These are phyloP conservation scores for Marasmius sp. DNA, from an alignment of 1,284 basidiomycete species.

Conservation along the genomic window DNA sequence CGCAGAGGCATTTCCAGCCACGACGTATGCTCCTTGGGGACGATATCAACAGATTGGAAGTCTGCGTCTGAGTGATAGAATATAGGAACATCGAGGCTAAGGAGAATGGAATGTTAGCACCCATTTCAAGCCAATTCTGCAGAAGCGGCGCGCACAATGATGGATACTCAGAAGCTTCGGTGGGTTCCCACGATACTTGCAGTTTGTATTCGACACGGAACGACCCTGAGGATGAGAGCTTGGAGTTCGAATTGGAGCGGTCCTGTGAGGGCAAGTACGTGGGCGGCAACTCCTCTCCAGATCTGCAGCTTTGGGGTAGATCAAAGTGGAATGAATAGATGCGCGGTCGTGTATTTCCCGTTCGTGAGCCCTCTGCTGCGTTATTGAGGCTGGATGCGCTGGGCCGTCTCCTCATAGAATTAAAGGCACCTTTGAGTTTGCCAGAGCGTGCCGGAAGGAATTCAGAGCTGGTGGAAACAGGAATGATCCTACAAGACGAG, in stretches of 20 bases:
- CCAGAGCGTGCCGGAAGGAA: conserved; percentile 20
- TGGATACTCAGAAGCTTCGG: conserved; percentile 39
- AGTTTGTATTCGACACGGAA: conserved; percentile 56
- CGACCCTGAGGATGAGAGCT: conserved; percentile 21
- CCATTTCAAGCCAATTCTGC: not conserved
- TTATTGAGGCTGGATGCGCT: conserved; percentile 39
- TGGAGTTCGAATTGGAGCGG: conserved; percentile 13
- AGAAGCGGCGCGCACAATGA: conserved; percentile 44
- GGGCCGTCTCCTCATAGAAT: conserved; percentile 29
- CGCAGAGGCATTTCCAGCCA: conserved; percentile 70
- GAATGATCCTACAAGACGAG: conserved; percentile 45
- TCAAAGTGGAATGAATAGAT: conserved; percentile 59
- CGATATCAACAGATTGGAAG: conserved; percentile 57
- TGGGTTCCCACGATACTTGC: conserved; percentile 58
- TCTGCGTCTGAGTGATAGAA: conserved; percentile 57
- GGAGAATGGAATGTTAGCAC: not conserved
- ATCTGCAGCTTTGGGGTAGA: conserved; percentile 47
- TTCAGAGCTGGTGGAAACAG: conserved; percentile 41
- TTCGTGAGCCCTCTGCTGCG: conserved; percentile 14
- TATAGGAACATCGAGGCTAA: conserved; percentile 63
- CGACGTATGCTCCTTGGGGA: conserved; percentile 40
- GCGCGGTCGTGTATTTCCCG: conserved; percentile 26
- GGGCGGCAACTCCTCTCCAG: conserved; percentile 60
- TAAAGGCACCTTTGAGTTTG: conserved; percentile 24
- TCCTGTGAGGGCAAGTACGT: conserved; percentile 40